Percentiles rank a stretch among this genome's conserved stretches.
Conservation (phyloP, 257 asterid genomes). For the Craterostigma plantagineum region DNA sequence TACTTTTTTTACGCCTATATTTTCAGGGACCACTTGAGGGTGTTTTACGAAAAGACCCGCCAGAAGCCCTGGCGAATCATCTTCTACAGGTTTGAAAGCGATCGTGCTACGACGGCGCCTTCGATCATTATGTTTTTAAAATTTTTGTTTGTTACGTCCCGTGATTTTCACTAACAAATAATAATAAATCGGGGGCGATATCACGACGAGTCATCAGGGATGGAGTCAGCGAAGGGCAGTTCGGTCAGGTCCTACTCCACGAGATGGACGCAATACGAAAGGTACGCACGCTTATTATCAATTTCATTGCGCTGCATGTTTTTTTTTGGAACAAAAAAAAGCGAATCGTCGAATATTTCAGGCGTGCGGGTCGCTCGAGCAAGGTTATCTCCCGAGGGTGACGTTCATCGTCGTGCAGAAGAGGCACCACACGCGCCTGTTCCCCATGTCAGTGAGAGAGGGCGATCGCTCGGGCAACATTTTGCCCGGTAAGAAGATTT, state of each 20-base stretch:
- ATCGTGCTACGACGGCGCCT: too few relatives aligned
- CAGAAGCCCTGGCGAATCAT: too few relatives aligned
- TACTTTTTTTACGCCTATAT: too few relatives aligned
- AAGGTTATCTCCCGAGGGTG: conserved; percentile 37
- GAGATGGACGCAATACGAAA: conserved; percentile 58
- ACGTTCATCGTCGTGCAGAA: too few relatives aligned
- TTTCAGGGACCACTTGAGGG: background rate
- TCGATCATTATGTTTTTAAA: too few relatives aligned
- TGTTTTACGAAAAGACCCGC: background rate
- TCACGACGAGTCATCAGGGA: conserved; percentile 54
- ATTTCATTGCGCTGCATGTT: too few relatives aligned
- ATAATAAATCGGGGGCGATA: too few relatives aligned
- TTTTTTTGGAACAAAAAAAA: too few relatives aligned
- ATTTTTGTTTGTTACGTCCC: conserved; percentile 44
- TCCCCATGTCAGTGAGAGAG: conserved; percentile 1
- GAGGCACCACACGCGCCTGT: too few relatives aligned
- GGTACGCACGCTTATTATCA: conserved; percentile 11
- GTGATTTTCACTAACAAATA: too few relatives aligned
- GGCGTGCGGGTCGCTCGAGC: conserved; percentile 56
- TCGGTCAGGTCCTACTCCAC: conserved; percentile 42
- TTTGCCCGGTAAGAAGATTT: conserved; percentile 47
- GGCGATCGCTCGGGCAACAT: conserved; percentile 44
- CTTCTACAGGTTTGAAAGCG: background rate
- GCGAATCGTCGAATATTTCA: conserved; percentile 5
- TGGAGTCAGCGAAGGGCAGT: conserved; percentile 62